Evolutionary conservation across 164 flowering plant genomes (phyloP).

Genomic region (Chloranthus sessilifolius): DNA sequence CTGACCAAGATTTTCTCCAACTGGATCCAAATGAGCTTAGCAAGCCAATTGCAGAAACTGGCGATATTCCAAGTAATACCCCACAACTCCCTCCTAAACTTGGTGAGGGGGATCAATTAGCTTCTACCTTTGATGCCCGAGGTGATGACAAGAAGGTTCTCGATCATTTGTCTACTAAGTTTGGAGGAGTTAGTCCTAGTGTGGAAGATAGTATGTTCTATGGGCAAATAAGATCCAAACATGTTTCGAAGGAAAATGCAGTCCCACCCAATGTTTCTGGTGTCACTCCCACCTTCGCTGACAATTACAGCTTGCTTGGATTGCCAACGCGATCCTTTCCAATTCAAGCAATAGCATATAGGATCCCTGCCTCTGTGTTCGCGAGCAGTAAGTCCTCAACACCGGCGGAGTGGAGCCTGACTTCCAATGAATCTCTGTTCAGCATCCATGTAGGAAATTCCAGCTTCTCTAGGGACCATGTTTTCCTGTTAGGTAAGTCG

Average conservation of each 20-base stretch:
- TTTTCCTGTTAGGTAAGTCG: constrained; percentile 22
- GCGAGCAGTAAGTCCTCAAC: constrained; percentile 20
- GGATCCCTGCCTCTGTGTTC: constrained; percentile 56
- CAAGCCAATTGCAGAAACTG: background rate
- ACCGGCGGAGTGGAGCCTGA: constrained; percentile 46
- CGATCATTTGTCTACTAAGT: background rate
- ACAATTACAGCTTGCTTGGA: background rate
- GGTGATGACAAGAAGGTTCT: background rate
- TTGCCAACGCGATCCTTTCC: constrained; percentile 16
- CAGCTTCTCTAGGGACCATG: constrained; percentile 43
- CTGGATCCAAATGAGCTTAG: background rate
- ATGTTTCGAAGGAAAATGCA: background rate
- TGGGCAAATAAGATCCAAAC: background rate
- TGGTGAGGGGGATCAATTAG: background rate
- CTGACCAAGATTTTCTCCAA: background rate
- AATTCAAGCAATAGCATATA: constrained; percentile 27
- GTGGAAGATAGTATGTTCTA: background rate
- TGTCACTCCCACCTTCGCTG: background rate
- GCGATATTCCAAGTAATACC: background rate
- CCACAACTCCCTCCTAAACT: background rate
- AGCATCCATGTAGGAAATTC: constrained; percentile 53
- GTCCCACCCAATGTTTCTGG: background rate
- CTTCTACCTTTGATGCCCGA: background rate
- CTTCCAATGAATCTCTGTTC: constrained; percentile 66
- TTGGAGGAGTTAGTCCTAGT: background rate